Base-by-base conservation (phyloP, 805 yeast species). In the Candida berthetii region DNA sequence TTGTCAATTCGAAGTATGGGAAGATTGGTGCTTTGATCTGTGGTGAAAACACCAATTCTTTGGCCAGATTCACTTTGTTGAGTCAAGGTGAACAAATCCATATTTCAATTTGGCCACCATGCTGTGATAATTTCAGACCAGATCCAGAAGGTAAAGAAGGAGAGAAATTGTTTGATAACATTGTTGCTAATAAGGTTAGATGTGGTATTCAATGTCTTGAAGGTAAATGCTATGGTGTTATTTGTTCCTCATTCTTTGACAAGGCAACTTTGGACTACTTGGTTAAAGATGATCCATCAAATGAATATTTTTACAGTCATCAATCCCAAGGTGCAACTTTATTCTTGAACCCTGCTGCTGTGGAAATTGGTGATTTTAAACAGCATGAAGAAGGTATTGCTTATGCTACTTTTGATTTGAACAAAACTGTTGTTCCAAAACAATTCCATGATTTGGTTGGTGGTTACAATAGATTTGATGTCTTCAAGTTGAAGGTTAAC, bases 371-470 rank as follows among this genome's bases (percentile, higher is more conserved):
- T 14, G 58, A 53, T 40, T 41, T 37, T n/a, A 39, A 50, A 27
- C 42, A 44, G 32, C 33, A 47, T 33, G 44, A 47, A 40, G 58
- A 53, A 40, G 58, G 58, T 11, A 53, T 53, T 32, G 58, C 55
- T 1, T 53, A 53, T 38, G 55, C 55, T 7, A 47, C 50, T 7
- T 50, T 53, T 44, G 55, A 53, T 34, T 42, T 53, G 31, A 52
- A 53, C 39, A 42, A 48, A 24, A 41, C 48, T 4, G 45, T 53
- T 31, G 54, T 52, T 16, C 55, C 57, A 32, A 53, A 53, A 35
- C 58, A 53, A 38, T 53, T 47, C 37, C 58, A 53, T 37, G 58
- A 53, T 39, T 36, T 53, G 17, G 54, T 47, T 15, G 57, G 58
- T 15, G 55, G 55, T 3, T 53, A 53, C 32, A 49, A 53, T 29